Base-by-base conservation (phyloP, 1,284 basidiomycete species). In the Ceratobasidium sp. region DNA sequence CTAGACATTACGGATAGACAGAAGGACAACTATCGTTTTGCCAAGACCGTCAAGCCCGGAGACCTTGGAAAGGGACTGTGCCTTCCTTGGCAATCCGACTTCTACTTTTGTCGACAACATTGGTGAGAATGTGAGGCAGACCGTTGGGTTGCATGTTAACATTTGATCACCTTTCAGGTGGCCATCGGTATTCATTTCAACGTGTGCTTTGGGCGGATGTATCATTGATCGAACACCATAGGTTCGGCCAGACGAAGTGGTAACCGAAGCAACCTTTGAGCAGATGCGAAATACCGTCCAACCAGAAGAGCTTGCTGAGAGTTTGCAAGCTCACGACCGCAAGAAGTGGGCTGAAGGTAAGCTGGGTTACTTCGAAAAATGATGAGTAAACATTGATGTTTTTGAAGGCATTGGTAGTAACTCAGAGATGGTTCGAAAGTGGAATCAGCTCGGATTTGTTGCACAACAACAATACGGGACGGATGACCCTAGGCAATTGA, bases 81-180 rank as follows among this genome's bases (percentile, higher is more conserved):
- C 9, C 44, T 78, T 12, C 77, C 77, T 18, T 78, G 77, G 77
- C 77, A 78, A 49, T 58, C 77, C 13, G 77, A 78, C 68, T 78
- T 78, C 51, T 58, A 71, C 44, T 44, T 60, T 33, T 78, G 77
- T 33, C 60, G 58, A 51, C 60, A 49, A 20, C 77, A 78, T 78
- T 78, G 77, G 77, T 78, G 33, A 12, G 77, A 46, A 26, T 20
- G 42, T 20, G 58, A 33, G 33, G 33, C 33, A 33, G 33, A 33
- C 33, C 33, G 33, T 33, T 33, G 33, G 33, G 33, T 33, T 33
- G 33, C 33, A 33, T 33, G 33, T 33, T 33, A 33, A 33, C 33
- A 33, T 33, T 33, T 33, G 33, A 33, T 33, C 33, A 33, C 33
- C 33, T 33, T 33, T 33, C 46, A 78, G 77, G 77, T 78, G 77